Evolutionary conservation across 225 moss, liverwort and hornwort genomes (phyloP).

Genomic region (Antitrichia curtipendula): DNA sequence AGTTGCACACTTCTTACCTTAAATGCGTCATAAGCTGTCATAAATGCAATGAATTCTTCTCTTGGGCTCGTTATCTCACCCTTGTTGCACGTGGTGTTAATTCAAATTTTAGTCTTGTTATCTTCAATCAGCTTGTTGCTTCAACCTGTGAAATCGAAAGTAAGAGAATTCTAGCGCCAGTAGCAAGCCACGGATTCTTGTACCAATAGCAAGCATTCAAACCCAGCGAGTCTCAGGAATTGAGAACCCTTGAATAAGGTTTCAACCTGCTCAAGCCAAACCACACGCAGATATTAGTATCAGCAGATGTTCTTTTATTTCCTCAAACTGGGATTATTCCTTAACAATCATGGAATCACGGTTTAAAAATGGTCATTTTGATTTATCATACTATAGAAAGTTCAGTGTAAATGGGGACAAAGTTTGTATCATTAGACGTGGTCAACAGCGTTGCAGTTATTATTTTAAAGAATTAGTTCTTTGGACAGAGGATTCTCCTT

Average conservation of each 20-base stretch:
- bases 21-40: background rate
- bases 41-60: background rate
- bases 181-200: no score
- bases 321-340: background rate
- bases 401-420: background rate
- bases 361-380: background rate
- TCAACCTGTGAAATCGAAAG: background rate
- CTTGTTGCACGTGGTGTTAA: background rate
- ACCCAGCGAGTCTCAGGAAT: no score
- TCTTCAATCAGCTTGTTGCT: background rate
- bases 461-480: background rate
- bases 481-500: background rate
- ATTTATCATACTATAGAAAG: background rate
- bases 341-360: background rate
- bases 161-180: no score
- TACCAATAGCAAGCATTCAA: no score
- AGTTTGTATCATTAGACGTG: background rate
- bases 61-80: background rate
- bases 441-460: background rate
- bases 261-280: background rate
- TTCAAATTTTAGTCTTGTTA: background rate
- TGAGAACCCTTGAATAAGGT: no score
- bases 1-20: background rate
- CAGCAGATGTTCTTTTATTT: background rate
- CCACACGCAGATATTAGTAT: background rate